Evolutionary conservation across 2,329 filamentous ascomycete genomes (phyloP), one percentile per base, ranked within the genome.

Genomic region (Pseudogymnoascus pannorum): DNA sequence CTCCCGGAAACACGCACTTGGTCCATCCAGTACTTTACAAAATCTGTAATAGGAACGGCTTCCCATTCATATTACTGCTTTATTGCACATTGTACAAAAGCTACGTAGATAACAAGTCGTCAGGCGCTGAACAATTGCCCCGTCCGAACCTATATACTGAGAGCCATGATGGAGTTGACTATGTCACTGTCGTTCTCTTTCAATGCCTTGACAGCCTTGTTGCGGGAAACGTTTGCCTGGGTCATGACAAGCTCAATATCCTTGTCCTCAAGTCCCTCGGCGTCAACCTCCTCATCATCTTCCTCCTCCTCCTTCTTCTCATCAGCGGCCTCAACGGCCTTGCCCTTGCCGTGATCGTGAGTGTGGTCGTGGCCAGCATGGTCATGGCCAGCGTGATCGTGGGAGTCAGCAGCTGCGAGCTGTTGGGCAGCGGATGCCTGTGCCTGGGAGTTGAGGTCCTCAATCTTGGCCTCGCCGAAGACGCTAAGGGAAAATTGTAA

Each of bases 111-210:
- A 54, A 54, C 48, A 54, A 54, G 48, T 24, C 48, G 48, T 54
- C 11, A 54, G 48, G 24, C 48, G 26, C 48, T 54, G 16, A 54
- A 54, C 48, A 31, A 54, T 26, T 59, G 58, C 14, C 29, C 35
- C 40, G 58, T 31, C 42, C 54, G 40, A 62, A 63, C 54, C 75
- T 81, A 92, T 83, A 91, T 87, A 82, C 89, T 92, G 76, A 99
- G 81, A 70, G 93, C 92, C 94, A 99, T 99, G 81, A 99, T 99
- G 72, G 94, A 97, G 85, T 99, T 99, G 83, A 99, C 94, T 81
- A 99, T 99, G 76, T 99, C 94, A 74, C 97, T 97, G 81, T 97
- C 93, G 76, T 99, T 99, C 83, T 97, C 94, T 83, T 92, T 92
- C 75, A 99, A 84, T 62, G 95, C 94, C 82, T 97, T 99, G 81